A percentile compares a stretch with the other conserved stretches of the same genome.
phyloP scores from a whole-genome alignment of 2,329 filamentous ascomycete genomes.

The Dothidotthia symphoricarpi region DNA sequence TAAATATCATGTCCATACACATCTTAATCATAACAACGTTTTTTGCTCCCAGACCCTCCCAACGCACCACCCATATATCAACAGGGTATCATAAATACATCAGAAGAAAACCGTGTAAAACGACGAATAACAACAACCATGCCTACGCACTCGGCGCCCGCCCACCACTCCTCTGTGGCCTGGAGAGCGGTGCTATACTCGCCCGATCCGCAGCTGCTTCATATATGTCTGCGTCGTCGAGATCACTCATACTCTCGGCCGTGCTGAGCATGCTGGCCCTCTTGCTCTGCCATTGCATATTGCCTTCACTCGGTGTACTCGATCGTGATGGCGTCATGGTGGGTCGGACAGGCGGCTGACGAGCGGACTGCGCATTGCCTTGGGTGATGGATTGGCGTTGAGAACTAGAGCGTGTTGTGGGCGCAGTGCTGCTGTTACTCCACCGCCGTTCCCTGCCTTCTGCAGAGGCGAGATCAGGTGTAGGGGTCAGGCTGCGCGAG shows the following conservation, averaged over 20 bases:
- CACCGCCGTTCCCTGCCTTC: slow-evolving; percentile 30
- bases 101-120: no score
- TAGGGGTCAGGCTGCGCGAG: slow-evolving; percentile 33
- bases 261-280: slow-evolving; percentile 36
- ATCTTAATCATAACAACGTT: no score
- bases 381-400: slow-evolving; percentile 19
- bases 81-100: no score
- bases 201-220: slow-evolving; percentile 1
- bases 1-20: no score
- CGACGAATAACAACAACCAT: no score
- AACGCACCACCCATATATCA: no score
- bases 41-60: no score
- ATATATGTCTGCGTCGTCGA: slow-evolving; percentile 13
- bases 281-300: slow-evolving; percentile 30
- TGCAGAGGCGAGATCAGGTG: slow-evolving; percentile 29
- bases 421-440: slow-evolving; percentile 36
- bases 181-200: neutral
- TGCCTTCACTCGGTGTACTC: slow-evolving; percentile 26
- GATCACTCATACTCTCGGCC: slow-evolving; percentile 21
- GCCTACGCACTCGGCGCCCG: no score
- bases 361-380: slow-evolving; percentile 28
- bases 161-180: no score
- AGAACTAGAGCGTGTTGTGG: slow-evolving; percentile 24
- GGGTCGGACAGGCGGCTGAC: slow-evolving; percentile 20
- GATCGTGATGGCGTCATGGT: slow-evolving; percentile 12